phyloP scores from a whole-genome alignment of 1,284 basidiomycete genomes.

The Rhodotorula sp. region DNA sequence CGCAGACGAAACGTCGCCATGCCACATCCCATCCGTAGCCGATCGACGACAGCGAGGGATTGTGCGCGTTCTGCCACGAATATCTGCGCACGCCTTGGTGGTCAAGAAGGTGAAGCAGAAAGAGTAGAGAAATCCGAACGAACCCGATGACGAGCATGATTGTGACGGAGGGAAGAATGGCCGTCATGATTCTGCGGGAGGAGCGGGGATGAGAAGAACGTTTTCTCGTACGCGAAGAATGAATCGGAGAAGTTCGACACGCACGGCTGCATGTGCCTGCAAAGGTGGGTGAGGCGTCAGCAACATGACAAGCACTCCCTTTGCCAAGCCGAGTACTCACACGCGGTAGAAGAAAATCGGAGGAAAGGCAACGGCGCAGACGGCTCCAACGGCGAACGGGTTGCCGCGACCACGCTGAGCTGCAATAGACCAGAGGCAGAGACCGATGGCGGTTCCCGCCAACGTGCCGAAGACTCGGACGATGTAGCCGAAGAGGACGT shows the following conservation, averaged over 20 bases:
- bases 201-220: not conserved
- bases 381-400: slow-evolving; percentile 70
- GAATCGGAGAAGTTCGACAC: not conserved
- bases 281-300: not conserved
- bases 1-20: slow-evolving; percentile 50
- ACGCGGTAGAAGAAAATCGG: slow-evolving; percentile 60
- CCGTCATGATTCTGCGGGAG: slow-evolving; percentile 56
- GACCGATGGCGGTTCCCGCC: slow-evolving; percentile 66
- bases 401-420: slow-evolving; percentile 59
- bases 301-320: slow-evolving; percentile 56
- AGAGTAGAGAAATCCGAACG: not conserved
- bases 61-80: slow-evolving; percentile 44
- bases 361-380: slow-evolving; percentile 68
- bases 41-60: slow-evolving; percentile 47
- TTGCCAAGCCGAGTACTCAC: slow-evolving; percentile 53
- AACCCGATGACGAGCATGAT: slow-evolving; percentile 36
- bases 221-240: not conserved
- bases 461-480: slow-evolving; percentile 57
- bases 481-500: slow-evolving; percentile 41
- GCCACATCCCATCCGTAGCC: slow-evolving; percentile 54
- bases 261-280: slow-evolving; percentile 7
- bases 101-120: not conserved
- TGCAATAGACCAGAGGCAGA: slow-evolving; percentile 62
- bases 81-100: not conserved
- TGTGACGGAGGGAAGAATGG: slow-evolving; percentile 67